phyloP scores from a whole-genome alignment of 2,329 filamentous ascomycete genomes.

The Arthrobotrys sinensis region DNA sequence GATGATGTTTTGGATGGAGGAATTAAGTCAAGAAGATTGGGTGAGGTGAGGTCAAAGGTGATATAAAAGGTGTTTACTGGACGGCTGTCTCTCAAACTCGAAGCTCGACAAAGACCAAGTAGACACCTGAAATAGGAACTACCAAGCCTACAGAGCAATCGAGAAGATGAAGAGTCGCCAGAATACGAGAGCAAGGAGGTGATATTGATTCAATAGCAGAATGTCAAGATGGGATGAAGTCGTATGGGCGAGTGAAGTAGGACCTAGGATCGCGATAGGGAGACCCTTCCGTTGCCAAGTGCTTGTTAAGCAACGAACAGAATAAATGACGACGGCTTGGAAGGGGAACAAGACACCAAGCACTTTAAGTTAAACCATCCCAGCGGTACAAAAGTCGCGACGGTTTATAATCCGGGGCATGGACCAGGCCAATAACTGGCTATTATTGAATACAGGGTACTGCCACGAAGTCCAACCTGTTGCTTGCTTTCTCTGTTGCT shows the following conservation, averaged over 20 bases:
- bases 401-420: background rate
- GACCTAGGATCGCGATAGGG: background rate
- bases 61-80: conserved; percentile 17
- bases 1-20: background rate
- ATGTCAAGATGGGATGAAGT: background rate
- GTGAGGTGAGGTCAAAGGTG: conserved; percentile 1
- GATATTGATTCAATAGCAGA: background rate
- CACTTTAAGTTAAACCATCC: too few relatives aligned
- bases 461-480: conserved; percentile 2
- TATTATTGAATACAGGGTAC: background rate
- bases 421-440: background rate
- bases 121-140: background rate
- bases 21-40: background rate
- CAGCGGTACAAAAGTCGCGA: background rate
- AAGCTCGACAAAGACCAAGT: background rate
- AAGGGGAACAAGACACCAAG: too few relatives aligned
- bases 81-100: conserved; percentile 1
- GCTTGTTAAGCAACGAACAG: background rate
- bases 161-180: background rate
- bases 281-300: background rate
- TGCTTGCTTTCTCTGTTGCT: background rate
- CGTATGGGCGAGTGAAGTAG: background rate
- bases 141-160: background rate
- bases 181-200: background rate
- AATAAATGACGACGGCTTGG: too few relatives aligned